Conservation (phyloP, 805 yeast species). For the Wickerhamomyces queroliae region DNA sequence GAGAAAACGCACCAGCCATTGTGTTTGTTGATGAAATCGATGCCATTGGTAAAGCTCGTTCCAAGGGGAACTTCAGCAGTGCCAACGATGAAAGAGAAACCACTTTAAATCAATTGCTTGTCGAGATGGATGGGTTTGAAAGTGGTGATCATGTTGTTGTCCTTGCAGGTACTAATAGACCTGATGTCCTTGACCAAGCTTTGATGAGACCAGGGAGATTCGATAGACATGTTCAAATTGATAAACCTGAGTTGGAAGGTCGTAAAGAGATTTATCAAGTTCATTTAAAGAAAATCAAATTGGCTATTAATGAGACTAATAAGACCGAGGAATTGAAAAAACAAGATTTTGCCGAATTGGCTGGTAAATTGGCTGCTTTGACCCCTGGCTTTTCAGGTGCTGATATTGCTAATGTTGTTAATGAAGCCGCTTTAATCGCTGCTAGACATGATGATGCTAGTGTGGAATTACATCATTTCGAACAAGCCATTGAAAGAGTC, state of each 20-base stretch:
- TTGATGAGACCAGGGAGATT: conserved; percentile 92
- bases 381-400: conserved; percentile 98
- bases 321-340: conserved; percentile 33
- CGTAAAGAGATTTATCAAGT: conserved; percentile 82
- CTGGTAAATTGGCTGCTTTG: conserved; percentile 83
- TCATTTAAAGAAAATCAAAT: conserved; percentile 59
- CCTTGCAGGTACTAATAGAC: conserved; percentile 90
- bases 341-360: conserved; percentile 39
- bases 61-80: conserved; percentile 68
- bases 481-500: conserved; percentile 89
- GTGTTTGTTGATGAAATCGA: conserved; percentile 93
- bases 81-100: conserved; percentile 92
- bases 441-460: conserved; percentile 65
- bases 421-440: conserved; percentile 91
- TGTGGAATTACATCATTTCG: conserved; percentile 72
- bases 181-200: conserved; percentile 87
- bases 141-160: conserved; percentile 89
- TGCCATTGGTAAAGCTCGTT: conserved; percentile 87
- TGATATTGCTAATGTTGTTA: conserved; percentile 91
- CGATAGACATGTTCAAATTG: conserved; percentile 83
- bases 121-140: conserved; percentile 94
- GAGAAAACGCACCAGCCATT: conserved; percentile 86
- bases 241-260: conserved; percentile 84
- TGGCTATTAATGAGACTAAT: conserved; percentile 34
- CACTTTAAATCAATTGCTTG: conserved; percentile 85